phyloP scores from a whole-genome alignment of 75 land plant species.

The Pinus taeda region DNA sequence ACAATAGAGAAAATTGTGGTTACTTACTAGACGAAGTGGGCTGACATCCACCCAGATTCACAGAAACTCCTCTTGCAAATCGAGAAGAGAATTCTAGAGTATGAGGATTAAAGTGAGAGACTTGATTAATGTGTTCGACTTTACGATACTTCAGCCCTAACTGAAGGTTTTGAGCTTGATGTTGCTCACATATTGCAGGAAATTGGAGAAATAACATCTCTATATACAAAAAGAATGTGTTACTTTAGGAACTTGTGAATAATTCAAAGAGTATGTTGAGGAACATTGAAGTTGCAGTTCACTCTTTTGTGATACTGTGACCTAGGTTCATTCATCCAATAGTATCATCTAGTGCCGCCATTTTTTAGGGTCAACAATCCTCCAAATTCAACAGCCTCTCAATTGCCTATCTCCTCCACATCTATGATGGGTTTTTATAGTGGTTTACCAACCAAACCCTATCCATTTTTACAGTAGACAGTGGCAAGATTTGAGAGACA shows the following conservation, averaged over 20 bases:
- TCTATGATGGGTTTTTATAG: slow-evolving; percentile 75
- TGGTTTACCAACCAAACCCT: slow-evolving; percentile 88
- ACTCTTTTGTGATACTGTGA: no score
- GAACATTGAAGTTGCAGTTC: no score
- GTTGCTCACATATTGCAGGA: slow-evolving; percentile 84
- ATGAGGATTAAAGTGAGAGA: slow-evolving; percentile 86
- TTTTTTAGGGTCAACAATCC: no score
- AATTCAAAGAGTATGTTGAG: no score
- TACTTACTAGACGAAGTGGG: slow-evolving; percentile 82
- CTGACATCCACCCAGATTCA: slow-evolving; percentile 91
- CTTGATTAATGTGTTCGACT: slow-evolving; percentile 91
- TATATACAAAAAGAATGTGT: no score
- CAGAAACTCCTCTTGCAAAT: slow-evolving; percentile 61
- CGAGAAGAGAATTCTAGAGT: slow-evolving; percentile 63
- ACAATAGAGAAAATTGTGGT: slow-evolving; percentile 75
- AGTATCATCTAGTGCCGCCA: no score
- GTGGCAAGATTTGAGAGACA: slow-evolving; percentile 81
- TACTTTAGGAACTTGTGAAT: no score
- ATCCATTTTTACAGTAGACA: slow-evolving; percentile 76
- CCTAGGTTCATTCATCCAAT: no score
- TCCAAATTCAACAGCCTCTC: slow-evolving; percentile 10
- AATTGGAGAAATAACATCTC: no score
- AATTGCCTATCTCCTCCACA: slow-evolving; percentile 17
- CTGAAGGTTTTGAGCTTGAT: slow-evolving; percentile 83
- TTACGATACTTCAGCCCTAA: slow-evolving; percentile 70